Evolutionary conservation across 257 asterid genomes (phyloP), one percentile per base, ranked within the genome.

Genomic region (Leonotis leonurus): DNA sequence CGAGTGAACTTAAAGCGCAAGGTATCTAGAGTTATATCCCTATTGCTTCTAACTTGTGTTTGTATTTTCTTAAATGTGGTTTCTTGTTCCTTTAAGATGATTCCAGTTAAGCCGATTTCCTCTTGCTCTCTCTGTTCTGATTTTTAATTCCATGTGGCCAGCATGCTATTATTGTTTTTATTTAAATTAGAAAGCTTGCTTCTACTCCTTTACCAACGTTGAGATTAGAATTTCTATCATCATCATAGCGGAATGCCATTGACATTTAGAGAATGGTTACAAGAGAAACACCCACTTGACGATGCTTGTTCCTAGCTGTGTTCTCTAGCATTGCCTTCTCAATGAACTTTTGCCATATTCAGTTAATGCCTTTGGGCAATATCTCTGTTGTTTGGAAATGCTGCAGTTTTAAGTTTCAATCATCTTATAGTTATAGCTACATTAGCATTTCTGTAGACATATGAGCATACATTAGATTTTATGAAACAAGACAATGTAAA

Each of bases 1-100:
- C 94, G 99, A 32, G 67, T 93, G 49, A 71, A 54, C 29, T 16
- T 54, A 39, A 80, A 83, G 74, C 74, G 68, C 18, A 83, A 87
- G 96, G 99, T 89, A 78, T 2, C 35, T 52, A 12, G 14, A 48
- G 44, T 13, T 37, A 3, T 39, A 37, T 20, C 44, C n/a, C 0
- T 21, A 13, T 48, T 56, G 57, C 35, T 56, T 69, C 56, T 24
- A 13, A 12, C 37, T 24, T 35, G 8, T 56, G 22, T 67, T 13
- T 36, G 25, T 43, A 46, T 61, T 14, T 56, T 33, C 60, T 67
- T 52, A 25, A 53, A 21, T 29, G 64, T 37, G 37, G 13, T 21
- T 33, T 30, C 20, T 48, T 61, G 33, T 60, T 54, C 62, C 52
- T 26, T 14, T 24, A 35, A 44, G 17, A 32, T 48, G 25, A 37